These are phyloP conservation scores for Cercospora citrullina DNA, from an alignment of 2,329 filamentous ascomycete species.

Conservation along the genomic window DNA sequence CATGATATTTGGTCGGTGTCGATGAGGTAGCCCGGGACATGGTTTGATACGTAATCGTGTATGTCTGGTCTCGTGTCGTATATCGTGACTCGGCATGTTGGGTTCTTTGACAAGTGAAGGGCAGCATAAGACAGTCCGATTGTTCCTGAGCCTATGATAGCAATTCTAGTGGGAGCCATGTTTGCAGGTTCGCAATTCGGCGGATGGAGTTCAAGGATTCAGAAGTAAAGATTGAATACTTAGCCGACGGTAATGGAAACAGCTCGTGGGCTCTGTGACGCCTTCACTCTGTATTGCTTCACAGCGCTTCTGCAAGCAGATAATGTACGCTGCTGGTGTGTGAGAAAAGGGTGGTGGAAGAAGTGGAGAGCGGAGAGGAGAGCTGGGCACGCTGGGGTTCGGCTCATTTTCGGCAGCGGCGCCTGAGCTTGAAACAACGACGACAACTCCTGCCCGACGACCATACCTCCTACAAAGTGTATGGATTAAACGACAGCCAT, in stretches of 20 bases:
- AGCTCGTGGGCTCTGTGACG: not conserved
- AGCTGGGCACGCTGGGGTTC: not conserved
- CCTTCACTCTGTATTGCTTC: not conserved
- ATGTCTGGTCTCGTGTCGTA: conserved; percentile 54
- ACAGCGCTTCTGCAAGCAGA: not conserved
- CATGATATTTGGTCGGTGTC: conserved; percentile 31
- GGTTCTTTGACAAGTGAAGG: conserved; percentile 52
- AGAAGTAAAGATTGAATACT: not conserved
- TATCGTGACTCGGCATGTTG: conserved; percentile 47
- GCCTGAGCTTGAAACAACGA: not conserved
- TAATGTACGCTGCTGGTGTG: not conserved
- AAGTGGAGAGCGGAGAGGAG: not conserved
- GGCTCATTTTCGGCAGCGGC: not conserved
- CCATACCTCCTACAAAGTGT: not conserved
- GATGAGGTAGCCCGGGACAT: conserved; percentile 48
- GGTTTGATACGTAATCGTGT: conserved; percentile 45
- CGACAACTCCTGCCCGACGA: not conserved
- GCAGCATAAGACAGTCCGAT: conserved; percentile 60
- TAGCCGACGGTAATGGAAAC: not conserved
- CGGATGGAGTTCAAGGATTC: not conserved
- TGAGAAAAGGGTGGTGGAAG: not conserved
- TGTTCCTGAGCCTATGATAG: conserved; percentile 49
- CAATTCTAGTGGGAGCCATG: conserved; percentile 35
- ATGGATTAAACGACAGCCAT: not conserved
- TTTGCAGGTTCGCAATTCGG: not conserved